phyloP scores from a whole-genome alignment of 768 basidiomycete species.

The Rhodotorula kratochvilovae region DNA sequence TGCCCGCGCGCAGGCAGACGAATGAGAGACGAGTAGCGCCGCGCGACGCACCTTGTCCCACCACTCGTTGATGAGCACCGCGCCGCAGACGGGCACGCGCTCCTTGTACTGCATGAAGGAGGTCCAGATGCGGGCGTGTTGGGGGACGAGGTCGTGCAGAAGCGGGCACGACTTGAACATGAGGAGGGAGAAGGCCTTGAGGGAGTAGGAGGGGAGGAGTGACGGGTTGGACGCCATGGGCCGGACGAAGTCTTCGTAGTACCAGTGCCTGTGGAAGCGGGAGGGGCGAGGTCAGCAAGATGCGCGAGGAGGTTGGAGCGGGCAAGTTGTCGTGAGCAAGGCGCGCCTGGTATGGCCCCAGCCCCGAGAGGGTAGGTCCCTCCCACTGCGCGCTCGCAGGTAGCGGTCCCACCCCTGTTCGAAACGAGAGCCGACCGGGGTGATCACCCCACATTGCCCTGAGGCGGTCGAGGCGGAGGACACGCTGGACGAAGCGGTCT shows the following conservation, averaged over 20 bases:
- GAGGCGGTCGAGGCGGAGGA: no score
- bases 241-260: constrained; percentile 97
- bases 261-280: constrained; percentile 75
- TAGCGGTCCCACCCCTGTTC: no score
- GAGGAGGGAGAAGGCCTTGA: constrained; percentile 78
- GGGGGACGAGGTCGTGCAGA: constrained; percentile 33
- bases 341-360: no score
- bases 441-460: no score
- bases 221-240: constrained; percentile 63
- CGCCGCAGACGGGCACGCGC: constrained; percentile 93
- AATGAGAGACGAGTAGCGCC: no score
- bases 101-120: constrained; percentile 94
- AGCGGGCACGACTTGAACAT: constrained; percentile 36
- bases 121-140: constrained; percentile 39
- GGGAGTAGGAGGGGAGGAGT: constrained; percentile 74
- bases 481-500: no score
- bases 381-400: no score
- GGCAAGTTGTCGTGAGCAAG: background rate
- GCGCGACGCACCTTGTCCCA: constrained; percentile 75
- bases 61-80: constrained; percentile 83
- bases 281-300: no score
- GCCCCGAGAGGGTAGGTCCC: no score
- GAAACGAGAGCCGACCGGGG: no score
- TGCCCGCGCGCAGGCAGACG: background rate
- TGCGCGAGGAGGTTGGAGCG: background rate